These are phyloP conservation scores for Microcyclospora tardicrescens DNA, from an alignment of 2,329 filamentous ascomycete species.

Conservation along the genomic window DNA sequence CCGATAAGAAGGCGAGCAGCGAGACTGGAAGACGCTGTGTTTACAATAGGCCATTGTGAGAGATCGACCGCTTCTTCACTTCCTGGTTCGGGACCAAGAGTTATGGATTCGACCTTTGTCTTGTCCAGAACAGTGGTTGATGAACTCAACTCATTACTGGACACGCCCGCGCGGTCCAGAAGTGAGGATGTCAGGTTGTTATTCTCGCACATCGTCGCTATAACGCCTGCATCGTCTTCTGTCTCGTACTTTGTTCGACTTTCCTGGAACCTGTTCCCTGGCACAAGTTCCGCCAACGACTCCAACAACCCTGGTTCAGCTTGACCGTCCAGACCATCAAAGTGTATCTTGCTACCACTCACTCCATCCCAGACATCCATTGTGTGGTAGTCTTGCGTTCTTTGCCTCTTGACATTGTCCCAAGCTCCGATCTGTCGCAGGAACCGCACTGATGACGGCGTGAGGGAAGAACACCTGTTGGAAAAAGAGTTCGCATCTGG, in stretches of 20 bases:
- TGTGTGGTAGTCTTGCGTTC: slow-evolving; percentile 78
- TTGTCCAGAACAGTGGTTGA: slow-evolving; percentile 53
- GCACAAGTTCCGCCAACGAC: slow-evolving; percentile 16
- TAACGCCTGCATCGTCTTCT: slow-evolving; percentile 28
- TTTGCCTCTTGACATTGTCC: slow-evolving; percentile 56
- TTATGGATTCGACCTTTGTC: slow-evolving; percentile 67
- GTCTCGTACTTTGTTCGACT: slow-evolving; percentile 13
- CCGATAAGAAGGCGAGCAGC: slow-evolving; percentile 78
- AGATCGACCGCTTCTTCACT: slow-evolving; percentile 49
- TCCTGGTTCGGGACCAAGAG: slow-evolving; percentile 53
- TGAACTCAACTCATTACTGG: background rate
- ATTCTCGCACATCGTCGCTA: slow-evolving; percentile 97
- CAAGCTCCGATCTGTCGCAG: slow-evolving; percentile 71
- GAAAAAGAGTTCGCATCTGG: slow-evolving; percentile 62
- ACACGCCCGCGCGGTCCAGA: slow-evolving; percentile 41
- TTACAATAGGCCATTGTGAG: slow-evolving; percentile 75
- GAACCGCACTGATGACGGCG: slow-evolving; percentile 73
- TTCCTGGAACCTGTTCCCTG: slow-evolving; percentile 14
- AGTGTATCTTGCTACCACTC: slow-evolving; percentile 74
- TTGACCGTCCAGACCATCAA: slow-evolving; percentile 31
- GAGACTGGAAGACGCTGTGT: slow-evolving; percentile 48
- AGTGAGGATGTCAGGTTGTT: slow-evolving; percentile 72
- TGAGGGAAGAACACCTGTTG: slow-evolving; percentile 91
- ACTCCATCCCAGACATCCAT: slow-evolving; percentile 99
- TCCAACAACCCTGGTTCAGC: slow-evolving; percentile 12